phyloP scores from a whole-genome alignment of 2,329 filamentous ascomycete species.

The Lizonia empirigonia region DNA sequence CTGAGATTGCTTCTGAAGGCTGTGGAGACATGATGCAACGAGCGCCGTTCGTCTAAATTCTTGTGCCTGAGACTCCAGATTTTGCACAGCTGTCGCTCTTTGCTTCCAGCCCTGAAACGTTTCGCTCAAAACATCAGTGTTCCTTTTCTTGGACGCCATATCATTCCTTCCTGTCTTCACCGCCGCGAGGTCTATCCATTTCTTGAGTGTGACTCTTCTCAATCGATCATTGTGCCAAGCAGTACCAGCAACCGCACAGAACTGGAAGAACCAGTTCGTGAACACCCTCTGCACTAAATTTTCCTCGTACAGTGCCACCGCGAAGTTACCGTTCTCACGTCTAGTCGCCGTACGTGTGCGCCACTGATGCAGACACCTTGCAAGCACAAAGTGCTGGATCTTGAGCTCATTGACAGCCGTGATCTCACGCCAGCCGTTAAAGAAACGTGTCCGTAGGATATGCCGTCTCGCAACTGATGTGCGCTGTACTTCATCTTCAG shows the following conservation, averaged over 20 bases:
- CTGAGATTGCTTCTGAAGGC: constrained; percentile 47
- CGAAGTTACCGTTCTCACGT: constrained; percentile 42
- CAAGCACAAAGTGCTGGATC: constrained; percentile 58
- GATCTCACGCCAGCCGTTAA: constrained; percentile 71
- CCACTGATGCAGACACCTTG: constrained; percentile 63
- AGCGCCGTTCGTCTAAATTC: constrained; percentile 37
- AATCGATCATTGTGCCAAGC: constrained; percentile 39
- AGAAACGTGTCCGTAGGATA: constrained; percentile 71
- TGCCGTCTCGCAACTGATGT: constrained; percentile 72
- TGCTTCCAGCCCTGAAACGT: constrained; percentile 33
- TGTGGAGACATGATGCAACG: constrained; percentile 29
- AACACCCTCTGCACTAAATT: constrained; percentile 42
- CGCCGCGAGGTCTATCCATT: constrained; percentile 35
- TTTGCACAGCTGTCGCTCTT: constrained; percentile 24
- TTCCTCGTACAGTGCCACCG: constrained; percentile 39
- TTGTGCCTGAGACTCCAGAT: constrained; percentile 45
- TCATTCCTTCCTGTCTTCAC: constrained; percentile 35
- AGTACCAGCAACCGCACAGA: constrained; percentile 43
- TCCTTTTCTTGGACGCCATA: constrained; percentile 29
- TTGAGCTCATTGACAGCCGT: constrained; percentile 65
- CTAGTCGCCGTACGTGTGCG: constrained; percentile 50
- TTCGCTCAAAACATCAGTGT: constrained; percentile 33
- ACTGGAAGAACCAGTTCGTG: constrained; percentile 48
- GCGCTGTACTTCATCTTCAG: constrained; percentile 67
- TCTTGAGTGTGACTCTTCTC: constrained; percentile 32